These are phyloP conservation scores for Hymenoscyphus fructigenus DNA, from an alignment of 2,329 filamentous ascomycete species.

Conservation along the genomic window DNA sequence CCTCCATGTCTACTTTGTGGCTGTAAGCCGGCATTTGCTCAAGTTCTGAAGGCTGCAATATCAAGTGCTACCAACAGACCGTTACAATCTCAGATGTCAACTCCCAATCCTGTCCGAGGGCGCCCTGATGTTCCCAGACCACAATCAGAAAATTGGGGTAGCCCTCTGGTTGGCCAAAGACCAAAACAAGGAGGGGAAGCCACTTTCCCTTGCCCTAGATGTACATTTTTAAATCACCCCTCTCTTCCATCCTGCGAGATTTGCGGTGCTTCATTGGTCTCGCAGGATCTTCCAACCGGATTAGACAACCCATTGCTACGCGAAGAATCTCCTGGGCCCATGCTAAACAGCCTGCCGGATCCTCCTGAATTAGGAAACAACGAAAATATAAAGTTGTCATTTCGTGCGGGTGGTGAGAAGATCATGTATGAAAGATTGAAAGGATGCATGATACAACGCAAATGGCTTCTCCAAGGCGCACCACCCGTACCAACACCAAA, in stretches of 20 bases:
- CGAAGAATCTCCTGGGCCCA: constrained; percentile 76
- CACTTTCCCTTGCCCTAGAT: constrained; percentile 73
- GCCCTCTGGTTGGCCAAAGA: constrained; percentile 11
- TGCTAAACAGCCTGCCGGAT: constrained; percentile 43
- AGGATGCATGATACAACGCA: constrained; percentile 82
- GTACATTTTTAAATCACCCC: constrained; percentile 91
- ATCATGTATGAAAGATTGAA: constrained; percentile 89
- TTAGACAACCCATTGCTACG: constrained; percentile 48
- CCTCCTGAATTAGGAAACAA: constrained; percentile 52
- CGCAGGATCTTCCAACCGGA: constrained; percentile 46
- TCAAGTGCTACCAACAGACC: constrained; percentile 64
- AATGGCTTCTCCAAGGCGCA: constrained; percentile 90
- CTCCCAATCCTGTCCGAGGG: constrained; percentile 34
- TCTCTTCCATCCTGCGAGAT: constrained; percentile 86
- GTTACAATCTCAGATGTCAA: constrained; percentile 30
- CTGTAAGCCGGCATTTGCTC: constrained; percentile 82
- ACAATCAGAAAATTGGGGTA: constrained; percentile 26
- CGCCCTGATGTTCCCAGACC: constrained; percentile 24
- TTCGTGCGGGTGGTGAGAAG: constrained; percentile 83
- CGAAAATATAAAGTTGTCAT: constrained; percentile 87
- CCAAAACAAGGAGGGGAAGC: constrained; percentile 37
- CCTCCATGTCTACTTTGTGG: constrained; percentile 91
- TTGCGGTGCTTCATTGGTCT: constrained; percentile 74
- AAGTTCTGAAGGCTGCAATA: constrained; percentile 84
- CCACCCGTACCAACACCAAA: constrained; percentile 76